Evolutionary conservation across 176 grass and related monocot species (phyloP).

Genomic region (Lolium multiflorum): DNA sequence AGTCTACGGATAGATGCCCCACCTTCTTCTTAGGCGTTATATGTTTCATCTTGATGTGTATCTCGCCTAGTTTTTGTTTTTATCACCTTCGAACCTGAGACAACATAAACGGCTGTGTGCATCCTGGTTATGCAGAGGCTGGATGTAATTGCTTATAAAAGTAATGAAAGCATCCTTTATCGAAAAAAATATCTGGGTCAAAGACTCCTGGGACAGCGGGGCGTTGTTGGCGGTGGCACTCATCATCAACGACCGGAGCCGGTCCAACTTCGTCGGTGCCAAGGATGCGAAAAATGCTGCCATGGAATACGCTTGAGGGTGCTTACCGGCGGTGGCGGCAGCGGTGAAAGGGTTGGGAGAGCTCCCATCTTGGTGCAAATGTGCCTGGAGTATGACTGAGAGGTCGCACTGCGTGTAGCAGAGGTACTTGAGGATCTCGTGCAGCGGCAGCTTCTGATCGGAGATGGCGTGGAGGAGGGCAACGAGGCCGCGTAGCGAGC

Average conservation of each 20-base stretch:
- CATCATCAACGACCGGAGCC: not conserved
- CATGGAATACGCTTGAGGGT: not conserved
- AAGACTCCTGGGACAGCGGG: not conserved
- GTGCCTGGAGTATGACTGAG: not conserved
- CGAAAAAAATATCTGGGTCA: not conserved
- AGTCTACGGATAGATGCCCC: too few species aligned
- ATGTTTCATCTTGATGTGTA: too few species aligned
- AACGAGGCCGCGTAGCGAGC: not conserved
- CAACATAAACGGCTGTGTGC: too few species aligned
- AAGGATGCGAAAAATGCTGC: not conserved
- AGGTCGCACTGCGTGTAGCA: not conserved
- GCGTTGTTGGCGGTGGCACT: not conserved
- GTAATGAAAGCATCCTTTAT: too few species aligned
- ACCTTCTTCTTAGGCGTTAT: too few species aligned
- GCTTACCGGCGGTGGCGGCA: not conserved
- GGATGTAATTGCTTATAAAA: too few species aligned
- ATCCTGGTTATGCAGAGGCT: too few species aligned
- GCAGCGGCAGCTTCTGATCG: not conserved
- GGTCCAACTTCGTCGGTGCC: not conserved
- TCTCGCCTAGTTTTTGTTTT: too few species aligned
- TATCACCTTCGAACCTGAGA: too few species aligned
- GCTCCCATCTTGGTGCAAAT: not conserved
- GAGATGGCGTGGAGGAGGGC: not conserved
- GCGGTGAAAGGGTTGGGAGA: not conserved
- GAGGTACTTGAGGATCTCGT: not conserved